phyloP scores from a whole-genome alignment of 1,139 yeast species.

The Hansenula lynferdii region DNA sequence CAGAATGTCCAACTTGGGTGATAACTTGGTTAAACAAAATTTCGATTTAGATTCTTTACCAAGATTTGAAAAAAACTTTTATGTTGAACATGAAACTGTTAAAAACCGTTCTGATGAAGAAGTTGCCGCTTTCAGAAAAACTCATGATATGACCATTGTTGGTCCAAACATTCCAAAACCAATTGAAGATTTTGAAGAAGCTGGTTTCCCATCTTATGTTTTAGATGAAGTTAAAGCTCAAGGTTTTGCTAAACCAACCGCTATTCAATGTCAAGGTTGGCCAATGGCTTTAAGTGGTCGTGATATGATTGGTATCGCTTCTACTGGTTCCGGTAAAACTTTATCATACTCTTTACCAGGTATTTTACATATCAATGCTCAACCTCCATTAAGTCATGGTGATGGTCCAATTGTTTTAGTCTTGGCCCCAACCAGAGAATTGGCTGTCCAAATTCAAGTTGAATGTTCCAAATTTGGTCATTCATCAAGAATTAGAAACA shows the following conservation, averaged over 20 bases:
- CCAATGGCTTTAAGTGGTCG: constrained; percentile 99
- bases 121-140: constrained; percentile 68
- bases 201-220: constrained; percentile 95
- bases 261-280: constrained; percentile 99
- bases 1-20: constrained; percentile 47
- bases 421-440: constrained; percentile 97
- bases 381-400: constrained; percentile 86
- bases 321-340: constrained; percentile 99
- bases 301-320: constrained; percentile 98
- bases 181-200: constrained; percentile 87
- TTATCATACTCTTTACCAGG: constrained; percentile 94
- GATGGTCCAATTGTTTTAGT: constrained; percentile 98
- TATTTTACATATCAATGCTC: constrained; percentile 97
- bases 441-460: constrained; percentile 94
- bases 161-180: constrained; percentile 95
- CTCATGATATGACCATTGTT: constrained; percentile 76
- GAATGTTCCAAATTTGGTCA: constrained; percentile 95
- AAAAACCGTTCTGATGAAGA: constrained; percentile 71
- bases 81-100: constrained; percentile 79
- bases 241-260: constrained; percentile 93
- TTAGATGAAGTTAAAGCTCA: constrained; percentile 83
- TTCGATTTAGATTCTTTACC: constrained; percentile 80
- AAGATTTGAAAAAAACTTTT: constrained; percentile 92
- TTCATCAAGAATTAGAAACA: constrained; percentile 90
- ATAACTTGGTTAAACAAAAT: constrained; percentile 60